These are phyloP conservation scores for Xylariaceae sp. DNA, from an alignment of 2,329 filamentous ascomycete genomes.

Conservation along the genomic window DNA sequence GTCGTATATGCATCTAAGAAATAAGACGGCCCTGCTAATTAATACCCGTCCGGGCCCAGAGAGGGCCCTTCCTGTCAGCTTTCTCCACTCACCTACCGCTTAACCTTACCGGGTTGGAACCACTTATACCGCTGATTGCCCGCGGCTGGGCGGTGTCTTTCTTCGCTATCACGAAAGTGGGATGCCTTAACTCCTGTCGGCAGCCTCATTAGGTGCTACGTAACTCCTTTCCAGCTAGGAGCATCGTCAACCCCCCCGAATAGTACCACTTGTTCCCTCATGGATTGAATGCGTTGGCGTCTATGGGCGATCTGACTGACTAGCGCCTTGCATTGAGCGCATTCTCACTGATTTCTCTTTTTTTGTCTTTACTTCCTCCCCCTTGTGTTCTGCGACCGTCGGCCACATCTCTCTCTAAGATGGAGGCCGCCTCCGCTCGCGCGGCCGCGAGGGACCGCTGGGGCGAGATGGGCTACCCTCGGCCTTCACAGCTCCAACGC, in stretches of 20 bases:
- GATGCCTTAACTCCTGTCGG: too few species aligned
- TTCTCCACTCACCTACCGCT: too few species aligned
- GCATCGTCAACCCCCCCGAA: not conserved
- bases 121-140: too few species aligned
- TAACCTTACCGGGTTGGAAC: too few species aligned
- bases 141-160: too few species aligned
- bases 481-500: constrained; percentile 86
- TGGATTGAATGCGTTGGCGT: not conserved
- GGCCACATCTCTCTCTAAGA: constrained; percentile 46
- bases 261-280: not conserved
- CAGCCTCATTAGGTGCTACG: too few species aligned
- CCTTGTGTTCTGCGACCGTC: not conserved
- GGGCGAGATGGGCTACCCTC: constrained; percentile 77
- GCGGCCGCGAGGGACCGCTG: constrained; percentile 96
- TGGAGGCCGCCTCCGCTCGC: constrained; percentile 96
- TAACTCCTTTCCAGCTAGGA: not conserved
- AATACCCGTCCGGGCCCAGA: too few species aligned
- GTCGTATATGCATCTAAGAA: too few species aligned
- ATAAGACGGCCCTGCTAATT: too few species aligned
- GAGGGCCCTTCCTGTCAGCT: too few species aligned
- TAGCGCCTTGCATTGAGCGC: constrained; percentile 9
- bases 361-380: not conserved
- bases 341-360: not conserved
- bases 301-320: constrained; percentile 5
- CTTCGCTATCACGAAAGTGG: too few species aligned